phyloP scores from a whole-genome alignment of 225 moss, liverwort and hornwort genomes.

The Anthoceros angustus region DNA sequence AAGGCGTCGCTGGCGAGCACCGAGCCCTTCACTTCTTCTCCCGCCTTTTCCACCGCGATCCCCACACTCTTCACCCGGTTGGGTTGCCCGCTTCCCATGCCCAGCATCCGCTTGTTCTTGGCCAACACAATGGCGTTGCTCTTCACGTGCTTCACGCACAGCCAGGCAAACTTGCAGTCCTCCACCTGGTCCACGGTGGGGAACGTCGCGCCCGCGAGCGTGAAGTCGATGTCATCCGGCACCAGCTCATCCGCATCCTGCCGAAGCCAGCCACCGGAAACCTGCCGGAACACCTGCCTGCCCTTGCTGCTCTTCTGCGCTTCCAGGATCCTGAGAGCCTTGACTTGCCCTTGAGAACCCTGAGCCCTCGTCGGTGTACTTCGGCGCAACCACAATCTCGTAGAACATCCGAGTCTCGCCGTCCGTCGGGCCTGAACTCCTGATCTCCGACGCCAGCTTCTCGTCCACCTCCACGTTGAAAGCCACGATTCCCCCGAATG shows the following conservation, averaged over 20 bases:
- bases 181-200: conserved; percentile 63
- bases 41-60: conserved; percentile 83
- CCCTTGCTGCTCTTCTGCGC: conserved; percentile 57
- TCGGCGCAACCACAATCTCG: conserved; percentile 87
- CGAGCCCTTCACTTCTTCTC: conserved; percentile 52
- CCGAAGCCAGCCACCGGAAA: conserved; percentile 86
- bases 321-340: conserved; percentile 76
- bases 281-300: conserved; percentile 65
- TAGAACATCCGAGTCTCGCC: conserved; percentile 92
- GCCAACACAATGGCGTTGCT: conserved; percentile 95
- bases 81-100: conserved; percentile 99
- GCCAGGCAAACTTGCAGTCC: conserved; percentile 91
- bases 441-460: conserved; percentile 67
- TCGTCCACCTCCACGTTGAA: conserved; percentile 98
- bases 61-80: conserved; percentile 87
- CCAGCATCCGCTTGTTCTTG: conserved; percentile 88
- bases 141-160: conserved; percentile 97
- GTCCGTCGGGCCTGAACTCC: conserved; percentile 82
- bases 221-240: conserved; percentile 62
- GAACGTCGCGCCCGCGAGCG: conserved; percentile 49
- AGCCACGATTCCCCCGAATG: conserved; percentile 94
- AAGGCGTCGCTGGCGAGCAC: conserved; percentile 93
- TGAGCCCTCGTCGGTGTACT: conserved; percentile 58
- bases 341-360: conserved; percentile 88
- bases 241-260: conserved; percentile 83